phyloP scores from a whole-genome alignment of 108 stramenopile genomes.

The Phaeodactylum tricornutum region DNA sequence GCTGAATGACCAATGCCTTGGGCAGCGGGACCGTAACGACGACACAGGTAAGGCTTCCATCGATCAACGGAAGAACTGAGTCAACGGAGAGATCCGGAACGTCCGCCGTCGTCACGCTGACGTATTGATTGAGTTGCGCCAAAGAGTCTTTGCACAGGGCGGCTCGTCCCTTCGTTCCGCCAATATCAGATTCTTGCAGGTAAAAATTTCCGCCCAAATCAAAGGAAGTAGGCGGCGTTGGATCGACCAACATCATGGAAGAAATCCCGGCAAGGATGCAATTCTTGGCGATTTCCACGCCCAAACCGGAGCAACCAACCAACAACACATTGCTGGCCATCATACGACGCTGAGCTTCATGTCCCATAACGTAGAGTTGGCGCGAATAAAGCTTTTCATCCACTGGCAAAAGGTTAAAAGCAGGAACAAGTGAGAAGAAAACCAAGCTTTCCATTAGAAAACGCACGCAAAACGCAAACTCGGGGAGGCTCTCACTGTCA shows the following conservation, averaged over 20 bases:
- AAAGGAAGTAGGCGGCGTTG: constrained; percentile 40
- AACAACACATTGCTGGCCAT: constrained; percentile 85
- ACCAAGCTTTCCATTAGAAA: not conserved
- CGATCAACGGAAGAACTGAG: constrained; percentile 35
- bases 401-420: constrained; percentile 24
- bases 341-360: constrained; percentile 96
- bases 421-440: not conserved
- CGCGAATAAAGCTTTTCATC: constrained; percentile 97
- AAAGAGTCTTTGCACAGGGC: constrained; percentile 40
- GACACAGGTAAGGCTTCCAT: constrained; percentile 37
- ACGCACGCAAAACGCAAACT: not conserved
- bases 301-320: constrained; percentile 85
- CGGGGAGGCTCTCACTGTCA: no score
- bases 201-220: constrained; percentile 88
- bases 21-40: constrained; percentile 70
- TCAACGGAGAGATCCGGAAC: constrained; percentile 43
- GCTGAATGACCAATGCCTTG: constrained; percentile 38
- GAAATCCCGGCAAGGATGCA: constrained; percentile 88
- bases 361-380: constrained; percentile 99
- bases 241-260: constrained; percentile 65
- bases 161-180: constrained; percentile 28
- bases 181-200: constrained; percentile 26
- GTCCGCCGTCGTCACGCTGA: constrained; percentile 51
- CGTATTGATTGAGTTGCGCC: constrained; percentile 84
- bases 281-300: constrained; percentile 94